Evolutionary conservation across 306 rosid species (phyloP).

Genomic region (Nissolia schottii): DNA sequence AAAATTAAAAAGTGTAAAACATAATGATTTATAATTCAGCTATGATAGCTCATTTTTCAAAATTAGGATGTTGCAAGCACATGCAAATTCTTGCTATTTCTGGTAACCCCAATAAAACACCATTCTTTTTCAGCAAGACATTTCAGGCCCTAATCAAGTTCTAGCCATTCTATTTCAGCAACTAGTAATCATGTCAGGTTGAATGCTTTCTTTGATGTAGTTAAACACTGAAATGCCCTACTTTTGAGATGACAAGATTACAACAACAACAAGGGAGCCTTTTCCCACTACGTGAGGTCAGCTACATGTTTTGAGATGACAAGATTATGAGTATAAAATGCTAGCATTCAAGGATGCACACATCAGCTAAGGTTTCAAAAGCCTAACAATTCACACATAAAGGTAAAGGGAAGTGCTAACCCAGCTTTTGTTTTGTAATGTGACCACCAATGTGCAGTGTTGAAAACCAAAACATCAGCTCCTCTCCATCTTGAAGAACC

Average conservation of each 20-base stretch:
- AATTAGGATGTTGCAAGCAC: not conserved
- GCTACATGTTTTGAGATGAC: not conserved
- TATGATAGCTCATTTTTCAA: conserved; percentile 3
- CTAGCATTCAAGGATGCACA: conserved; percentile 1
- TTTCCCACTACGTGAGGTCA: too few relatives aligned
- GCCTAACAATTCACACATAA: conserved; percentile 2
- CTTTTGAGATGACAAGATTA: too few relatives aligned
- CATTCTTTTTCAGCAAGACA: not conserved
- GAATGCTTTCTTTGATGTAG: not conserved
- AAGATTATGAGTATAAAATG: not conserved
- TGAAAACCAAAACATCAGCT: conserved; percentile 85
- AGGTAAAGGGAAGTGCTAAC: conserved; percentile 41
- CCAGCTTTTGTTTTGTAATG: conserved; percentile 91
- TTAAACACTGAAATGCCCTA: not conserved
- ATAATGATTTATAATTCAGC: not conserved
- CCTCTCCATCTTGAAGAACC: conserved; percentile 91
- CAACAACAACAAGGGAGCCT: too few relatives aligned
- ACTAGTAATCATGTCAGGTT: not conserved
- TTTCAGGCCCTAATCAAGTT: not conserved
- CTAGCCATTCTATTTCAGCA: not conserved
- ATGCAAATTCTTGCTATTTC: not conserved
- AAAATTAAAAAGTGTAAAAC: not conserved
- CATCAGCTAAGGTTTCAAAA: conserved; percentile 2
- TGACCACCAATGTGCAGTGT: conserved; percentile 98
- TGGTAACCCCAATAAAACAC: not conserved